Evolutionary conservation across 2,329 filamentous ascomycete species (phyloP).

Genomic region (Aureobasidium subglaciale): DNA sequence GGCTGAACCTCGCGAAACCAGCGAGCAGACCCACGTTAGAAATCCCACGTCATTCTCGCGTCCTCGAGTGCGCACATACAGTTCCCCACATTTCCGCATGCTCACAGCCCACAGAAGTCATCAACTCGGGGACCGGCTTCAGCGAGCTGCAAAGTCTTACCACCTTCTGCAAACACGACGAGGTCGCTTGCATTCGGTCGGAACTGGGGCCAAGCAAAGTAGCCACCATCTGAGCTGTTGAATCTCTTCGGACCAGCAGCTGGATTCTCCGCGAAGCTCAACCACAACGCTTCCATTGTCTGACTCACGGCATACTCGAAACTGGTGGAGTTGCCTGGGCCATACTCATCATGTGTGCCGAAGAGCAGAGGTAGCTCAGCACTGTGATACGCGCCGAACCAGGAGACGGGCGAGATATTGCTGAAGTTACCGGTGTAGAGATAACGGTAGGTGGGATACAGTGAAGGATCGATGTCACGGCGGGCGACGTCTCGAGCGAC

Average conservation of each 20-base stretch:
- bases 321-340: constrained; percentile 18
- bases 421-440: constrained; percentile 34
- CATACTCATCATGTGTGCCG: constrained; percentile 29
- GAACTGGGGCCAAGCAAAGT: constrained; percentile 5
- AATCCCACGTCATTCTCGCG: no score
- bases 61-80: no score
- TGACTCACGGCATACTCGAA: constrained; percentile 24
- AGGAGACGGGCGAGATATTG: constrained; percentile 32
- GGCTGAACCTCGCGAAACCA: no score
- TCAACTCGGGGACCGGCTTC: not conserved
- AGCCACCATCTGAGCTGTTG: not conserved
- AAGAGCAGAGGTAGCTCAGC: constrained; percentile 34
- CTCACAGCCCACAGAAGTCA: no score
- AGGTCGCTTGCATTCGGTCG: not conserved
- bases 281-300: constrained; percentile 28
- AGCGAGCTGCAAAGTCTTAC: not conserved
- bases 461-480: constrained; percentile 9
- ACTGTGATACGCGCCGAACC: constrained; percentile 36
- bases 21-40: no score
- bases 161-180: not conserved
- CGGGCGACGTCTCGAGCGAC: constrained; percentile 8
- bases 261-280: not conserved
- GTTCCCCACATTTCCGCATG: no score
- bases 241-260: not conserved
- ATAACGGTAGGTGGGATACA: constrained; percentile 33